Conservation (phyloP, 139 green algal genomes). For the Coelastrella sp. region DNA sequence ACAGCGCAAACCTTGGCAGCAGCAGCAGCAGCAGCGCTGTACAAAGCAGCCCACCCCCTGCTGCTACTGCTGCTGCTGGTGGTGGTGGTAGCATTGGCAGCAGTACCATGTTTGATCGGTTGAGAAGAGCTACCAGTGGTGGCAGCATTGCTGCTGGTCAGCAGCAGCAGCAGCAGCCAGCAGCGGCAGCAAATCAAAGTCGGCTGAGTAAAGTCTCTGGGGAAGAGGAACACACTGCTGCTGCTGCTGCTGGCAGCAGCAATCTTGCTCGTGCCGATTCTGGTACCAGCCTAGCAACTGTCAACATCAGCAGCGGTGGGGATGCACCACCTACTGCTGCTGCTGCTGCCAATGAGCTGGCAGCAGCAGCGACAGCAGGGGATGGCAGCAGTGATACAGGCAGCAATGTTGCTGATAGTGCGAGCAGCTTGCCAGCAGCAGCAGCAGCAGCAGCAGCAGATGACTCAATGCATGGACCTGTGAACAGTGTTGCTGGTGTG, state of each 20-base stretch:
- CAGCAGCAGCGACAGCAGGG: not conserved
- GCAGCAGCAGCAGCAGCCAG: not conserved
- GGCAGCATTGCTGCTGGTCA: not conserved
- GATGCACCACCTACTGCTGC: conserved; percentile 5
- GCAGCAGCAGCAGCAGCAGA: not conserved
- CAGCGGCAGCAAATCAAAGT: conserved; percentile 27
- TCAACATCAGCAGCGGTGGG: conserved; percentile 1
- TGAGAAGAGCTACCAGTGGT: not conserved
- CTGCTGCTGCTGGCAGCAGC: not conserved
- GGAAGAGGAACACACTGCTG: not conserved
- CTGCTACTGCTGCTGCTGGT: not conserved
- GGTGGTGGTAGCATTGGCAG: not conserved
- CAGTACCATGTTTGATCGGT: conserved; percentile 19
- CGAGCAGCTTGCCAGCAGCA: not conserved
- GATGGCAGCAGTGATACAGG: not conserved
- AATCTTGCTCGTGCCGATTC: not conserved
- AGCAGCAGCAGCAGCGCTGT: conserved; percentile 7
- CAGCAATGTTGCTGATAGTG: not conserved
- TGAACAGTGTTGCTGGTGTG: not conserved
- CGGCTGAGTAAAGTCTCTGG: conserved; percentile 7
- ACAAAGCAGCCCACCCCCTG: conserved; percentile 4
- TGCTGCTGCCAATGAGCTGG: not conserved
- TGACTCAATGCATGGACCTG: too few species aligned
- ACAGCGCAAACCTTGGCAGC: not conserved
- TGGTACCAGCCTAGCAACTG: not conserved